phyloP scores from a whole-genome alignment of 78 protist species.

The Parvularia atlantis region DNA sequence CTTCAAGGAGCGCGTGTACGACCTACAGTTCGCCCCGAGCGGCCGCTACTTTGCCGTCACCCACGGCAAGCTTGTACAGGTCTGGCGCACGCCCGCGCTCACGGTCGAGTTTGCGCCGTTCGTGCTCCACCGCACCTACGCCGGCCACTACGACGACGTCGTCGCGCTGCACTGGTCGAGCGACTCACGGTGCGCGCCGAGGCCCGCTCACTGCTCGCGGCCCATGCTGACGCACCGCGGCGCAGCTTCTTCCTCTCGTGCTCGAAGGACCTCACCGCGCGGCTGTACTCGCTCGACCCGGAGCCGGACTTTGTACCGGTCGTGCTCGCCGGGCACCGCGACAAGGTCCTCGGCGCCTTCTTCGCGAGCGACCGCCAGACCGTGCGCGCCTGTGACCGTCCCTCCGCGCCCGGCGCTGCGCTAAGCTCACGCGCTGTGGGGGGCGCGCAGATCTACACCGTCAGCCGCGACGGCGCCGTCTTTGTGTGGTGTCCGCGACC shows the following conservation, averaged over 20 bases:
- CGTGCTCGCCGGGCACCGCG: constrained; percentile 31
- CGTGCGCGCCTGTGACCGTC: not conserved
- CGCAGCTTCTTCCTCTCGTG: constrained; percentile 21
- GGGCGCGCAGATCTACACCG: not conserved
- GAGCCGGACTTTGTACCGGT: not conserved
- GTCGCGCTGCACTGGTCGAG: constrained; percentile 21
- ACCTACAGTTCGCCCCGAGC: constrained; percentile 38
- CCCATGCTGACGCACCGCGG: not conserved
- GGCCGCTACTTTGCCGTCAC: constrained; percentile 31
- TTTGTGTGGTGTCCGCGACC: not conserved
- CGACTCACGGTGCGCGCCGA: constrained; percentile 16
- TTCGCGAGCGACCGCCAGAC: not conserved
- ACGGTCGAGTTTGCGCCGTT: constrained; percentile 32
- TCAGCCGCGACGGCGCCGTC: constrained; percentile 14
- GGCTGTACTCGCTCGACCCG: constrained; percentile 21
- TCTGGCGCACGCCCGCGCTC: constrained; percentile 18
- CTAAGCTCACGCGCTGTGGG: too few species aligned
- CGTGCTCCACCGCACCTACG: constrained; percentile 21
- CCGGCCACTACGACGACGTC: constrained; percentile 39
- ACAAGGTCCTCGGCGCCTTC: constrained; percentile 1
- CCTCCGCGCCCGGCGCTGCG: too few species aligned
- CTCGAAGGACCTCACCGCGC: constrained; percentile 20
- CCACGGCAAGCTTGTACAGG: constrained; percentile 11
- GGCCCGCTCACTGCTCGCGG: too few species aligned
- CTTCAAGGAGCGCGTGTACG: constrained; percentile 23